phyloP scores from a whole-genome alignment of 2,329 filamentous ascomycete genomes.

The Tolypocladium inflatum region DNA sequence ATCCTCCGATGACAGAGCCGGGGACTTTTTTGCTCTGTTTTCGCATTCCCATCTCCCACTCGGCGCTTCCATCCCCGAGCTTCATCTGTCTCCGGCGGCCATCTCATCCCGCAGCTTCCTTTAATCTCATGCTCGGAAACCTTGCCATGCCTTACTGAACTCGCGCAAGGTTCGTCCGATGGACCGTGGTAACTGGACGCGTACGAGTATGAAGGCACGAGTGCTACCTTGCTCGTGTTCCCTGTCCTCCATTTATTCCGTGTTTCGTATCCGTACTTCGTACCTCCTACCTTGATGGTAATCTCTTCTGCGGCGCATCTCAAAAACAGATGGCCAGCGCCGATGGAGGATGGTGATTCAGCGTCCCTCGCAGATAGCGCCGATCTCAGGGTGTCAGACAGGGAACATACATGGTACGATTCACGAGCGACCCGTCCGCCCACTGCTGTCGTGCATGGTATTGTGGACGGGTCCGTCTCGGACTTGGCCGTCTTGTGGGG shows the following conservation, averaged over 20 bases:
- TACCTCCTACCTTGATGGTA: not conserved
- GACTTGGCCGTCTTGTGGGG: not conserved
- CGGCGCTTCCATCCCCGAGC: not conserved
- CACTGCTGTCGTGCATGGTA: not conserved
- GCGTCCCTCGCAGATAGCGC: not conserved
- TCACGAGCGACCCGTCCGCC: not conserved
- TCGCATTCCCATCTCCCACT: not conserved
- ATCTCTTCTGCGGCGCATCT: not conserved
- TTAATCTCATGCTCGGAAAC: not conserved
- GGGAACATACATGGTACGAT: not conserved
- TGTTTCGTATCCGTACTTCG: not conserved
- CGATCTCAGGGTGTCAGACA: not conserved
- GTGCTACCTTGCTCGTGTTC: not conserved
- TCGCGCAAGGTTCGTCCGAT: not conserved
- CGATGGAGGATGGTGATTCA: not conserved
- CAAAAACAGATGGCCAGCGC: not conserved
- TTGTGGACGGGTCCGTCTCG: not conserved
- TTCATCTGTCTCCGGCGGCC: not conserved
- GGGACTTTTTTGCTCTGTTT: not conserved
- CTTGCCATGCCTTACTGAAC: not conserved
- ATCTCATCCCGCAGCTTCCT: not conserved
- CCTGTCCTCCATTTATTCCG: not conserved
- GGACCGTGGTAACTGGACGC: not conserved
- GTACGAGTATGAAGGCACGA: not conserved
- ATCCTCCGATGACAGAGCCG: not conserved